Base-by-base conservation (phyloP, 192 early-diverging fungal species). In the Martensiomyces pterosporus region DNA sequence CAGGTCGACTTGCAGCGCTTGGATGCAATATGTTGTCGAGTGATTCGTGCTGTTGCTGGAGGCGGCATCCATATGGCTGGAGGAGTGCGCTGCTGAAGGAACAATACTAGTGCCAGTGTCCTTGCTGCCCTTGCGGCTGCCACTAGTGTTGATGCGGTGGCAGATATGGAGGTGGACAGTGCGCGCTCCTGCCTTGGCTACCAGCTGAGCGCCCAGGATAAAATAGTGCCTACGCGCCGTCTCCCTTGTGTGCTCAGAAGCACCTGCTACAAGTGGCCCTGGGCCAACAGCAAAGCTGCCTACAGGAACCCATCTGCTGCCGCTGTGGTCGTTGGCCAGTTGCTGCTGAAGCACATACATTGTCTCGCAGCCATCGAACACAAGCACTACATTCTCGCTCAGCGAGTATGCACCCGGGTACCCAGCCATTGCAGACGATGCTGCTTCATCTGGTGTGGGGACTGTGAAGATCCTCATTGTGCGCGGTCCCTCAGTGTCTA, bases 281-380 rank as follows among this genome's bases (percentile, higher is more conserved):
- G 27, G 18, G 1, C 70, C 64, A 36, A 74, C 47, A 34, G 52
- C 55, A 44, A 74, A 62, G 15, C 35, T 17, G 19, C 57, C 70
- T 0, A 34, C 9, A 13, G 52, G 42, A 8, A 3, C 3, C 70
- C 70, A 74, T 15, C 36, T 49, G 7, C 47, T 43, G 9, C 10
- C 15, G 3, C 6, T 12, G 6, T 40, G 24, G 5, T 15, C 10
- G 5, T 14, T 21, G 0, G 18, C 15, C 0, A n/a, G 12, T 18
- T 18, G 13, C 22, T 17, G 53, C 40, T 38, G 60, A 10, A 67
- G 46, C 19, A 68, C 52, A 39, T 68, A 75, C 6, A 55, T 42
- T 40, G 36, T 55, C 10, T 45, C 50, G 16, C 51, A 19, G 9
- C 72, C 72, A 23, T 75, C 66, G 43, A 68, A 75, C 12, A 60